Evolutionary conservation across 805 yeast species (phyloP).

Genomic region (Starmerella bombi): DNA sequence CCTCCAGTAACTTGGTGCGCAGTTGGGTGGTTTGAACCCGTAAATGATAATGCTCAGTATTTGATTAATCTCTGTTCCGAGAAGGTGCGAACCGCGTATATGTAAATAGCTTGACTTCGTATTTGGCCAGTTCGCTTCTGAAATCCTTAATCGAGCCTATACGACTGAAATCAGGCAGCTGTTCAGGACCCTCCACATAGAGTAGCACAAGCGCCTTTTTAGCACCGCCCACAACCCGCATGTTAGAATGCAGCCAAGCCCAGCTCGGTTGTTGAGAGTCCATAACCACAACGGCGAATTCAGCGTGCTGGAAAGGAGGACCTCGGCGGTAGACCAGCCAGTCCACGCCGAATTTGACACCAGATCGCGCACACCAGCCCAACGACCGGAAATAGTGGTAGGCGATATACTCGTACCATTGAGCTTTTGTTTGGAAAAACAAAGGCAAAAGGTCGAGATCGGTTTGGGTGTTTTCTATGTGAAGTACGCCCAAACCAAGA

Average conservation of each 20-base stretch:
- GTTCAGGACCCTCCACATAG: conserved; percentile 47
- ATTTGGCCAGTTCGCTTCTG: conserved; percentile 31
- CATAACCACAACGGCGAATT: conserved; percentile 51
- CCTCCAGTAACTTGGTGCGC: too few relatives aligned
- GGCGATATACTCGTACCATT: conserved; percentile 45
- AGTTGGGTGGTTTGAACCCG: too few relatives aligned
- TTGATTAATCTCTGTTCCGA: conserved; percentile 39
- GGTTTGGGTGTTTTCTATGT: conserved; percentile 23
- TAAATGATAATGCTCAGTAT: not conserved
- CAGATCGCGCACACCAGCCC: conserved; percentile 92
- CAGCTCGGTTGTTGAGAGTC: conserved; percentile 33
- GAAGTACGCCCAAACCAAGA: conserved; percentile 41
- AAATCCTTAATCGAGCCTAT: conserved; percentile 21
- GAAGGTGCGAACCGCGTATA: conserved; percentile 79
- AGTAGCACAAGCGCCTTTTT: conserved; percentile 60
- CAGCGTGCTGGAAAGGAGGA: conserved; percentile 93
- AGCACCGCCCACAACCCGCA: conserved; percentile 79
- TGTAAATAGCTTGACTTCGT: conserved; percentile 49
- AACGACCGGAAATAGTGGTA: conserved; percentile 77
- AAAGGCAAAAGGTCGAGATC: conserved; percentile 3
- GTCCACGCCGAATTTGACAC: conserved; percentile 86
- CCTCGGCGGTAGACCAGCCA: conserved; percentile 74
- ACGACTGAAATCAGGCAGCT: conserved; percentile 18
- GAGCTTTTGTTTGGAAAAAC: not conserved
- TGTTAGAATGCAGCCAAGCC: conserved; percentile 53